A percentile compares a stretch with the other conserved stretches of the same genome.
Evolutionary conservation across 1,284 basidiomycete species (phyloP).

Genomic region (Ustilago sp.): DNA sequence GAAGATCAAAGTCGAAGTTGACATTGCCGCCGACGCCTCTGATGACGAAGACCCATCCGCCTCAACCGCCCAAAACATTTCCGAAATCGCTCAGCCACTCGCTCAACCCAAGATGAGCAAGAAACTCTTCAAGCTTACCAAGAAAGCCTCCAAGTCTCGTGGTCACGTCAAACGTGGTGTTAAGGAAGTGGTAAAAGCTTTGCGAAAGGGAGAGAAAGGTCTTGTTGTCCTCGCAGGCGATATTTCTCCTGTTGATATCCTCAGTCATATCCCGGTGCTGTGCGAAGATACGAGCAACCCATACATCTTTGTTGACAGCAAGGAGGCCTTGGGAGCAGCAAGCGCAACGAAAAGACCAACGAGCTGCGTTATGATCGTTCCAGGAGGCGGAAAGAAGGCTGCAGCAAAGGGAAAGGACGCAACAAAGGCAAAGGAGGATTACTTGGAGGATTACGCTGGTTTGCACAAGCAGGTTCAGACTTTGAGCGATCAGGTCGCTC

Average conservation of each 20-base stretch:
- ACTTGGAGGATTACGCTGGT: slow-evolving; percentile 84
- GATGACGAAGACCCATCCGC: slow-evolving; percentile 50
- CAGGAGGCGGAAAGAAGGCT: slow-evolving; percentile 74
- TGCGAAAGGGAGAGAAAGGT: slow-evolving; percentile 68
- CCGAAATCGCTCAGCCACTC: slow-evolving; percentile 65
- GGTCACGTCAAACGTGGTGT: slow-evolving; percentile 70
- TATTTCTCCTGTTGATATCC: slow-evolving; percentile 97
- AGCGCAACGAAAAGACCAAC: slow-evolving; percentile 98
- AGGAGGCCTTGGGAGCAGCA: slow-evolving; percentile 86
- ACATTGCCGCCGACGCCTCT: slow-evolving; percentile 33
- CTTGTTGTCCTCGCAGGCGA: slow-evolving; percentile 94
- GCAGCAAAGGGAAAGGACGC: slow-evolving; percentile 75
- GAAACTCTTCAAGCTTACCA: slow-evolving; percentile 69
- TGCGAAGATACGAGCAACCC: slow-evolving; percentile 95
- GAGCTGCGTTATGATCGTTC: slow-evolving; percentile 89
- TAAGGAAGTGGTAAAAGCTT: slow-evolving; percentile 68
- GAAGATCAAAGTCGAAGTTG: slow-evolving; percentile 37
- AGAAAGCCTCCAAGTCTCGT: slow-evolving; percentile 67
- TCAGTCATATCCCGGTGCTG: slow-evolving; percentile 93
- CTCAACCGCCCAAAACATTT: slow-evolving; percentile 30
- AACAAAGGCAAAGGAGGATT: slow-evolving; percentile 77
- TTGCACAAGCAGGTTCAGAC: slow-evolving; percentile 78
- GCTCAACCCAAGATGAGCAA: slow-evolving; percentile 64
- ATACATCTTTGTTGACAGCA: slow-evolving; percentile 76
- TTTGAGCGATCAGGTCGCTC: slow-evolving; percentile 45